These are phyloP conservation scores for Termitomyces sp. DNA, from an alignment of 768 basidiomycete species.

Conservation along the genomic window DNA sequence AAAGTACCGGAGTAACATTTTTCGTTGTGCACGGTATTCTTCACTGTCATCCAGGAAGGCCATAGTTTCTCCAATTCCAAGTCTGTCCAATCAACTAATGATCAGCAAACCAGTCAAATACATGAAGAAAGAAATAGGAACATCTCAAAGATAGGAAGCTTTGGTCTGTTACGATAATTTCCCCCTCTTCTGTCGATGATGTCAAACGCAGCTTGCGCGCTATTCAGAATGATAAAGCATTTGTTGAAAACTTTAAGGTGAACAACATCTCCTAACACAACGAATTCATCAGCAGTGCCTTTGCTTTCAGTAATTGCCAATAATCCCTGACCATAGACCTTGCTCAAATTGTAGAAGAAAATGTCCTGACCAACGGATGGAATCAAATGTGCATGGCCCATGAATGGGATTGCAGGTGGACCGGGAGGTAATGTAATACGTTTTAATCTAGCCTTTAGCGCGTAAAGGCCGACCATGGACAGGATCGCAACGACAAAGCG, in stretches of 20 bases:
- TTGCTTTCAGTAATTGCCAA: not conserved
- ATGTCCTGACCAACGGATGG: slow-evolving; percentile 20
- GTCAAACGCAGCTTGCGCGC: slow-evolving; percentile 19
- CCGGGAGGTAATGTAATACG: slow-evolving; percentile 18
- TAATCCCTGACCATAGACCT: slow-evolving; percentile 23
- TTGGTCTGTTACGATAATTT: slow-evolving; percentile 21
- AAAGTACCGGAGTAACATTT: slow-evolving; percentile 4
- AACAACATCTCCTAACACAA: slow-evolving; percentile 12
- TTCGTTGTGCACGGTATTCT: slow-evolving; percentile 11
- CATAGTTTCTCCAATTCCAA: slow-evolving; percentile 4
- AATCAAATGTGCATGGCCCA: slow-evolving; percentile 30
- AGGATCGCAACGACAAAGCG: not conserved
- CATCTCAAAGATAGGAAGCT: slow-evolving; percentile 15
- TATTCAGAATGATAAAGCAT: slow-evolving; percentile 18
- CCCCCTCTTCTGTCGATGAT: slow-evolving; percentile 21
- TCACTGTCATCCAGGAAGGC: slow-evolving; percentile 9
- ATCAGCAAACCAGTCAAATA: not conserved
- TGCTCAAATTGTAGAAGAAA: slow-evolving; percentile 25
- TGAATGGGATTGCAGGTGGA: slow-evolving; percentile 28
- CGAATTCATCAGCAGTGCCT: not conserved
- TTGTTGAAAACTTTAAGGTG: slow-evolving; percentile 19
- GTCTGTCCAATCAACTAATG: not conserved
- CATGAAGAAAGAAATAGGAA: not conserved
- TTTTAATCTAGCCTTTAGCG: not conserved
- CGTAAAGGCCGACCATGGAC: not conserved